Evolutionary conservation across 1,284 basidiomycete genomes (phyloP), one percentile per base, ranked within the genome.

Genomic region (Xerocomus minutiporus): DNA sequence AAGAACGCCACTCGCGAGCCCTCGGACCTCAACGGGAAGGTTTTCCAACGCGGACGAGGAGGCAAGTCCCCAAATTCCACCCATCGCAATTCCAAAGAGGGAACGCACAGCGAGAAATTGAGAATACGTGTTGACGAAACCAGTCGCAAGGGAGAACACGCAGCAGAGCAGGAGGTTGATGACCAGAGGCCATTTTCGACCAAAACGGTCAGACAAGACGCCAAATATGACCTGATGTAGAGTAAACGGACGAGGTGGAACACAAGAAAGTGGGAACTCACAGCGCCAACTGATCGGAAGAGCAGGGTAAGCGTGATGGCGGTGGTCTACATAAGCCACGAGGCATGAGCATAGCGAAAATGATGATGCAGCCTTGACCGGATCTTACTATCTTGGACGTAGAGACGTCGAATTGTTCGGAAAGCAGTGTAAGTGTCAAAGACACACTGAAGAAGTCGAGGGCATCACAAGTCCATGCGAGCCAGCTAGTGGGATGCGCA

Each of bases 221-320:
- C 88, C 88, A 59, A 97, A 96, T 59, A 94, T 73, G 55, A 93
- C 66, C 76, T 78, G 43, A 12, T 13, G n/a, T 1, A 32, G 23
- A 3, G 35, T 55, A 8, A 55, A 15, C 46, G 8, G 7, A 52
- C 17, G 8, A 31, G 15, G 9, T 2, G 12, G 31, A 39, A 1
- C 5, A 7, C 6, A 11, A 20, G 17, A 12, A 28, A 50, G 4
- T 9, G 44, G 13, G 28, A 15, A 50, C 76, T 70, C 53, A 86
- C 81, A 31, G 94, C 94, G 25, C 95, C 96, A 31, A 82, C 72
- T 1, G 90, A 88, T 49, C 96, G 85, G 76, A 97, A 92, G 31
- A 98, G 82, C 1, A 97, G 78, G 0, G 95, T 97, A 46, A 98
- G 79, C 3, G 95, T 98, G 66, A 99, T 94, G 7, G 92, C 82